Base-by-base conservation (phyloP, 129 eudicot genomes). In the Lactuca saligna region DNA sequence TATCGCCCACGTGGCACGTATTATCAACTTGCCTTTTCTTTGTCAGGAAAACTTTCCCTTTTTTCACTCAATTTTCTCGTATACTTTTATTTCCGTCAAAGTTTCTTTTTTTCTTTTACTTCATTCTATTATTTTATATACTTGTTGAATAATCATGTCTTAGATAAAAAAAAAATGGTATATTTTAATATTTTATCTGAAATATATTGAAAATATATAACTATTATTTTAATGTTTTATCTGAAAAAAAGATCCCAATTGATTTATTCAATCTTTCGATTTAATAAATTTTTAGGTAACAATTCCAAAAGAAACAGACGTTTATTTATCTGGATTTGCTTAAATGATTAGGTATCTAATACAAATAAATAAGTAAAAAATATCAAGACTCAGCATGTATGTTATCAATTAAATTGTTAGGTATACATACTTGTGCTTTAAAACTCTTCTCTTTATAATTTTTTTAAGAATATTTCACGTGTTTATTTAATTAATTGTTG, bases 1-100 rank as follows among this genome's bases (percentile, higher is more conserved):
- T 25, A 54, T 66, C 69, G 50, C 72, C 79, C 81, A 76, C 85
- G 81, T 81, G 81, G 76, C 31, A 54, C 2, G 0, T 55, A 15
- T 10, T 61, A 32, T 57, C 68, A 60, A 54, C 71, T 54, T 71
- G 57, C 10, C 55, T 70, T 69, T 68, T 39, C 69, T 62, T 9
- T 38, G 73, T 66, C 71, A 54, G 75, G 76, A 69, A 69, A 55
- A 15, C 51, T 44, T 74, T 54, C 39, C 79, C 55, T 39, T 59
- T 38, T 29, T 37, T 63, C 53, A 8, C 13, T 70, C 29, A 42
- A 64, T 73, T 73, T 54, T 44, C 65, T 11, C 7, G 53, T 31
- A 65, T 32, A 64, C 51, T 13, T 32, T 65, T 35, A 2, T 15
- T 63, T 63, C 11, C 62, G 50, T 37, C 38, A 42, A 8, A 12